Evolutionary conservation across 805 yeast species (phyloP).

Genomic region (Priceomyces fermenticarens): DNA sequence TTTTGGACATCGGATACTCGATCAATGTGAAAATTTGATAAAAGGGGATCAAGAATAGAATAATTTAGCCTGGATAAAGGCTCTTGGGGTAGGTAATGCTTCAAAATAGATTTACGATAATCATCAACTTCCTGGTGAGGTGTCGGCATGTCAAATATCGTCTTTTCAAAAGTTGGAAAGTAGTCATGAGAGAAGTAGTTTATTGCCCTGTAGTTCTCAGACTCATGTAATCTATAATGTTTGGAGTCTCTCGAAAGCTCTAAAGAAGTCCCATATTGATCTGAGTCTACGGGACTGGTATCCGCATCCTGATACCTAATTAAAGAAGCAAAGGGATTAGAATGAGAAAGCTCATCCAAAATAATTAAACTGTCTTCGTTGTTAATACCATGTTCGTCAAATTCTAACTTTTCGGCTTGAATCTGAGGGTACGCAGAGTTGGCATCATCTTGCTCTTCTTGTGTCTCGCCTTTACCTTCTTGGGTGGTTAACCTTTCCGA

Average conservation of each 20-base stretch:
- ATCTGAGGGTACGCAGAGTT: not conserved
- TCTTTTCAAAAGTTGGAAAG: too few relatives aligned
- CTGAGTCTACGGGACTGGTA: not conserved
- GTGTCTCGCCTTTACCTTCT: not conserved
- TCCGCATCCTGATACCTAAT: not conserved
- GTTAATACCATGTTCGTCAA: not conserved
- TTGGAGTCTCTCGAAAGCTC: conserved; percentile 1
- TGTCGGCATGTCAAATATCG: too few relatives aligned
- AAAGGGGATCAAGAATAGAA: conserved; percentile 16
- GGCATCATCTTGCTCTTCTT: not conserved
- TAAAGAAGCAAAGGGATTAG: conserved; percentile 3
- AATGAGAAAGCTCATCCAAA: not conserved
- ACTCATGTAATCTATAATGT: not conserved
- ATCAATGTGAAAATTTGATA: conserved; percentile 7
- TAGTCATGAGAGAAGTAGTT: not conserved
- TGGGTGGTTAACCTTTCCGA: too few relatives aligned
- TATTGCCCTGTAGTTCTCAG: not conserved
- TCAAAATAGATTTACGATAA: conserved; percentile 14
- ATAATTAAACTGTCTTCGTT: conserved; percentile 7
- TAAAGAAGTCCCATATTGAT: conserved; percentile 9
- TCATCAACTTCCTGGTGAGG: conserved; percentile 8
- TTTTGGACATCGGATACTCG: conserved; percentile 4
- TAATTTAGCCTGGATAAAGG: conserved; percentile 15
- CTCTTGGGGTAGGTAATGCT: conserved; percentile 16
- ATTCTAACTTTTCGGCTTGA: not conserved